Evolutionary conservation across 495 filamentous ascomycete species (phyloP).

Genomic region (Xylaria sp.): DNA sequence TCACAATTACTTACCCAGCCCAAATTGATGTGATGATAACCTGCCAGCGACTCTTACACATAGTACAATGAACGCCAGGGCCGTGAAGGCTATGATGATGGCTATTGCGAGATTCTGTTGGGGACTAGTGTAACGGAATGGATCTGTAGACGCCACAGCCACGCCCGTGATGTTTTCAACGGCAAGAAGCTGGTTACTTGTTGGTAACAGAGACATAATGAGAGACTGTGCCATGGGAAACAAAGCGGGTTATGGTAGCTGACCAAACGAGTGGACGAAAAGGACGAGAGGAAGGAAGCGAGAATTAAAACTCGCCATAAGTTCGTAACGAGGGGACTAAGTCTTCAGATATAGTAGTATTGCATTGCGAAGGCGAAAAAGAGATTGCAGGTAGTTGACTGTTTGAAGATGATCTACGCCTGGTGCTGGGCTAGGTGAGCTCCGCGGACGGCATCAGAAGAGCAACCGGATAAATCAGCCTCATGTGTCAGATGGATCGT

Average conservation of each 20-base stretch:
- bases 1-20: constrained; percentile 37
- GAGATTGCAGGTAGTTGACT: constrained; percentile 1
- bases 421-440: constrained; percentile 29
- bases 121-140: constrained; percentile 30
- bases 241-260: neutral
- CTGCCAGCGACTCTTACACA: constrained; percentile 53
- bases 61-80: constrained; percentile 53
- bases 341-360: constrained; percentile 25
- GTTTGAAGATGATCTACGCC: constrained; percentile 18
- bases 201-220: constrained; percentile 28
- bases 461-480: constrained; percentile 45
- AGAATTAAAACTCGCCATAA: constrained; percentile 25
- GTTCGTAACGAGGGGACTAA: constrained; percentile 34
- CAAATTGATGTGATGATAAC: constrained; percentile 44
- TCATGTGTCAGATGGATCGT: constrained; percentile 43
- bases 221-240: constrained; percentile 21
- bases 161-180: neutral
- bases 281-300: constrained; percentile 4
- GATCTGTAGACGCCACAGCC: constrained; percentile 12
- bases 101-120: constrained; percentile 54
- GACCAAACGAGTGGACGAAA: constrained; percentile 29
- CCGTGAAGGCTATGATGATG: constrained; percentile 56
- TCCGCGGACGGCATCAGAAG: constrained; percentile 26
- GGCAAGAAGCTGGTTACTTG: neutral
- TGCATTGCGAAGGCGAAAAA: constrained; percentile 27